phyloP scores from a whole-genome alignment of 163 green algal genomes.

The Scenedesmus sp. region DNA sequence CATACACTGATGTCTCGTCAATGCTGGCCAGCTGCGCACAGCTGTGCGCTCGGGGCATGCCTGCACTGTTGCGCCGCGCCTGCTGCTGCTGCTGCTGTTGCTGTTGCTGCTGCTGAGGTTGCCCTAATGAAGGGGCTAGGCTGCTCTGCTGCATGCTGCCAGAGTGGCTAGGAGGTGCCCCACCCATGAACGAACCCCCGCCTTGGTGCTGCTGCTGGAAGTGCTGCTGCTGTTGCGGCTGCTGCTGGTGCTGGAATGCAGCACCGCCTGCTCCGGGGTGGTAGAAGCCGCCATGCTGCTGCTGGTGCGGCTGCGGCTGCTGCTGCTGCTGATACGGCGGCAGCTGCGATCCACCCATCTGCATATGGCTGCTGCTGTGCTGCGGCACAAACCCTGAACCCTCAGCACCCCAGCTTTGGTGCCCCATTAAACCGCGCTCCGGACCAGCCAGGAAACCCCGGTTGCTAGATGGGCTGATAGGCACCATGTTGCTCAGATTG shows the following conservation, averaged over 20 bases:
- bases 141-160: conserved; percentile 3
- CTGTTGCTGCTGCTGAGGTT: conserved; percentile 17
- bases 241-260: neutral
- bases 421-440: neutral
- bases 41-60: neutral
- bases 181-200: neutral
- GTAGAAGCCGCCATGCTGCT: neutral
- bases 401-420: neutral
- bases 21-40: conserved; percentile 15
- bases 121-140: neutral
- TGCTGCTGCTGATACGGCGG: neutral
- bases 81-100: conserved; percentile 40
- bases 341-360: neutral
- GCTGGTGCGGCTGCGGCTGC: neutral
- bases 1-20: conserved; percentile 30
- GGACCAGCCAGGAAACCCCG: conserved; percentile 4
- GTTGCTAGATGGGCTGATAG: conserved; percentile 23
- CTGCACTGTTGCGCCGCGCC: neutral
- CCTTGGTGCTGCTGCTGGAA: neutral
- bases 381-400: neutral
- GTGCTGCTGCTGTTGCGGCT: conserved; percentile 12
- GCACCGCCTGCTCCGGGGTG: neutral
- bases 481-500: conserved; percentile 47
- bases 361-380: conserved; percentile 4
- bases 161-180: neutral